These are phyloP conservation scores for Aeminium ludgeri DNA, from an alignment of 495 filamentous ascomycete species.

Conservation along the genomic window DNA sequence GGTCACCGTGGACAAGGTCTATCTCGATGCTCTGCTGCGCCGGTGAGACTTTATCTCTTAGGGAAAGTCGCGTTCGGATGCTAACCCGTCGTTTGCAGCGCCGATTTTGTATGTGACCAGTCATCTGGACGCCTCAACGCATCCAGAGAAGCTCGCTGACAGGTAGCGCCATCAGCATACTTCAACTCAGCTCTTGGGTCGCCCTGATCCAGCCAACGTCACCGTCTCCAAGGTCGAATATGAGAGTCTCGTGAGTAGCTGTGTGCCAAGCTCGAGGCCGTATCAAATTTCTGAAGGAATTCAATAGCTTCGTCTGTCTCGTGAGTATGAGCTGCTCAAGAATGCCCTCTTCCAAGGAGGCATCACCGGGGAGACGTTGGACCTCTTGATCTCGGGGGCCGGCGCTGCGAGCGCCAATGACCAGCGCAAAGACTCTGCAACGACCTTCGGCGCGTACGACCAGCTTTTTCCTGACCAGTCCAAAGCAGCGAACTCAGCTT, in stretches of 20 bases:
- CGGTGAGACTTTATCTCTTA: slow-evolving; percentile 16
- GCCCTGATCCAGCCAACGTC: slow-evolving; percentile 27
- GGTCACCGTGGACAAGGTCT: slow-evolving; percentile 23
- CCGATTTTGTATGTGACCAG: slow-evolving; percentile 23
- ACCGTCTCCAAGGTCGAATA: slow-evolving; percentile 39
- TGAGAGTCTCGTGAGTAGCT: slow-evolving; percentile 34
- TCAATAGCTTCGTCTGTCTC: slow-evolving; percentile 30
- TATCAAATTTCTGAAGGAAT: background rate
- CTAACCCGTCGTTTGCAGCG: slow-evolving; percentile 17
- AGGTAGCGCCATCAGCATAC: slow-evolving; percentile 24
- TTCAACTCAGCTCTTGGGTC: slow-evolving; percentile 22
- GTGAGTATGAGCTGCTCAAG: slow-evolving; percentile 39
- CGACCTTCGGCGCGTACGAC: background rate
- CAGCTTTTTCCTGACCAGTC: background rate
- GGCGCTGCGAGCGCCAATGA: background rate
- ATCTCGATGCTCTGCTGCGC: slow-evolving; percentile 26
- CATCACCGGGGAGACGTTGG: slow-evolving; percentile 41
- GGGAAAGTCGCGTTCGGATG: background rate
- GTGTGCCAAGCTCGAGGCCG: no score
- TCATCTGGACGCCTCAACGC: background rate
- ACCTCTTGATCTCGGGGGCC: slow-evolving; percentile 21
- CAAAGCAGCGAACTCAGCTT: no score
- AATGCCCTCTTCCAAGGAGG: slow-evolving; percentile 46
- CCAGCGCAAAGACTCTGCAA: slow-evolving; percentile 9
- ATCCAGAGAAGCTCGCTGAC: background rate